Conservation (phyloP, 1,284 basidiomycete species). For the Phylloboletellus chloephorus region DNA sequence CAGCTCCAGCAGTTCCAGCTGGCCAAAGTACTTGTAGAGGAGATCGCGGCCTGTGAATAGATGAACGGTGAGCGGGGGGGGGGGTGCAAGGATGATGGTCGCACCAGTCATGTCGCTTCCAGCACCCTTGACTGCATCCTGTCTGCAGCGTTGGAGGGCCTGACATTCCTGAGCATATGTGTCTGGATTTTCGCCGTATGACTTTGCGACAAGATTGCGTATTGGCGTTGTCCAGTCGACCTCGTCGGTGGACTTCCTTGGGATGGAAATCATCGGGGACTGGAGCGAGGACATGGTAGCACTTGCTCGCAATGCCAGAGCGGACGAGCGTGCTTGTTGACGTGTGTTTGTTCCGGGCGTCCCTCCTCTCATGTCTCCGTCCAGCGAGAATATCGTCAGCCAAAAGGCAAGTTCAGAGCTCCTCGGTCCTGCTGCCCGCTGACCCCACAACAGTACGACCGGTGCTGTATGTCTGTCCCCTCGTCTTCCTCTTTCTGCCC, state of each 20-base stretch:
- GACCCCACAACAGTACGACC: slow-evolving; percentile 67
- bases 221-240: slow-evolving; percentile 93
- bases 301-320: background rate
- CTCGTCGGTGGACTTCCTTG: slow-evolving; percentile 74
- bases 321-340: too few relatives aligned
- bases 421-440: slow-evolving; percentile 3
- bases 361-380: slow-evolving; percentile 48
- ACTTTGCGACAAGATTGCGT: slow-evolving; percentile 80
- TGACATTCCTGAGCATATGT: slow-evolving; percentile 82
- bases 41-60: slow-evolving; percentile 73
- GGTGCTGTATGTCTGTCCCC: slow-evolving; percentile 77
- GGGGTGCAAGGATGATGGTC: slow-evolving; percentile 20
- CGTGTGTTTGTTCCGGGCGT: slow-evolving; percentile 22
- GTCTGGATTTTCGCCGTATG: slow-evolving; percentile 91
- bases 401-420: slow-evolving; percentile 66
- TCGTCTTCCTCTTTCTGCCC: slow-evolving; percentile 3
- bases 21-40: slow-evolving; percentile 99
- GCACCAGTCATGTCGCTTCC: slow-evolving; percentile 88
- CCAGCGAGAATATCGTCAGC: slow-evolving; percentile 81
- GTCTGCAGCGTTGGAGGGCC: slow-evolving; percentile 81
- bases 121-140: slow-evolving; percentile 93
- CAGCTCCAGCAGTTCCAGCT: slow-evolving; percentile 94
- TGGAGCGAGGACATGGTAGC: slow-evolving; percentile 59
- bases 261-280: slow-evolving; percentile 78
- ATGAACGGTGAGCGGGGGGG: slow-evolving; percentile 4